These are phyloP conservation scores for Hypholoma fasciculare DNA, from an alignment of 768 basidiomycete species.

Conservation along the genomic window DNA sequence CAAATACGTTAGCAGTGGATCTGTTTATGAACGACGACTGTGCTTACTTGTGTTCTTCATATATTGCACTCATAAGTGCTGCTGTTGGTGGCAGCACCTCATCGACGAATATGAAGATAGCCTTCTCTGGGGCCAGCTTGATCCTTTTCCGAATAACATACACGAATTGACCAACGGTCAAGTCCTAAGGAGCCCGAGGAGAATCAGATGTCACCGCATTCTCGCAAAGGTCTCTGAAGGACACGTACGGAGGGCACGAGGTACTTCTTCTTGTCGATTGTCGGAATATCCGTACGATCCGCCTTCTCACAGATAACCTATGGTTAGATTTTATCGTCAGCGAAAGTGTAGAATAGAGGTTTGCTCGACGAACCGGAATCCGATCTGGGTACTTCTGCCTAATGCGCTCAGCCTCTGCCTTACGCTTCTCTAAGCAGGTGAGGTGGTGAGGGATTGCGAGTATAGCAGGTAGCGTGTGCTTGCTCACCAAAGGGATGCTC, in stretches of 20 bases:
- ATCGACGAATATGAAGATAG: slow-evolving; percentile 99
- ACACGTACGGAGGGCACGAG: slow-evolving; percentile 88
- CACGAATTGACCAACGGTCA: slow-evolving; percentile 98
- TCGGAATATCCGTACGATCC: slow-evolving; percentile 96
- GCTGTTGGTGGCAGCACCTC: slow-evolving; percentile 98
- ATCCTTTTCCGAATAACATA: slow-evolving; percentile 99
- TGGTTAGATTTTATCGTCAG: slow-evolving; percentile 5
- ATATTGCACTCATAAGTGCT: slow-evolving; percentile 97
- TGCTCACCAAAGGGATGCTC: slow-evolving; percentile 95
- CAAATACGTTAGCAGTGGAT: slow-evolving; percentile 25
- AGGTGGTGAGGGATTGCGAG: slow-evolving; percentile 30
- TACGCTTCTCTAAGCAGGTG: slow-evolving; percentile 84
- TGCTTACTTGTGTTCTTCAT: slow-evolving; percentile 98
- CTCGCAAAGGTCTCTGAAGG: background rate
- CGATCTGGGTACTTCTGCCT: slow-evolving; percentile 98
- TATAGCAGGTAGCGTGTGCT: slow-evolving; percentile 8
- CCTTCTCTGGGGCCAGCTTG: slow-evolving; percentile 99
- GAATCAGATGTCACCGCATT: background rate
- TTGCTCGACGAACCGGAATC: slow-evolving; percentile 75
- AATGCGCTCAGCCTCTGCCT: slow-evolving; percentile 98
- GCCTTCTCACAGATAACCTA: slow-evolving; percentile 99
- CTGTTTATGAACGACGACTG: background rate
- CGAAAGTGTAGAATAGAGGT: background rate
- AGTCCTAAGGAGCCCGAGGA: slow-evolving; percentile 56
- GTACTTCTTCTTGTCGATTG: slow-evolving; percentile 99